Evolutionary conservation across 192 early-diverging fungal genomes (phyloP).

Genomic region (Podila epicladia): DNA sequence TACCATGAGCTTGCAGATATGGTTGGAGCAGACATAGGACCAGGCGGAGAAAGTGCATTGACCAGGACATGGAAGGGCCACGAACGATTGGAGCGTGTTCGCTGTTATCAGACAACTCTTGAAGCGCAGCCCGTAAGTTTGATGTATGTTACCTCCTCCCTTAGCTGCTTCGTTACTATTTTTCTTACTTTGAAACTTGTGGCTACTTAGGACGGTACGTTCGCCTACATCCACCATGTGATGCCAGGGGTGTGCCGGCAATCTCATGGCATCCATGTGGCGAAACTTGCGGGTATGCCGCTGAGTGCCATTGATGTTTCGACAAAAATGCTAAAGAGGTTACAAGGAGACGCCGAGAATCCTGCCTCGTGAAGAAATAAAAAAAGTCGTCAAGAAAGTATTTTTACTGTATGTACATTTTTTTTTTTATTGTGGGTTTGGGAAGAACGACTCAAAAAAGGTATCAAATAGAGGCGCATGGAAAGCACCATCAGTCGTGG

Average conservation of each 20-base stretch:
- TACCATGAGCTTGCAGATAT: slow-evolving; percentile 76
- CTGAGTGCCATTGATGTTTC: slow-evolving; percentile 51
- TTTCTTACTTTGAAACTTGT: background rate
- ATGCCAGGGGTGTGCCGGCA: slow-evolving; percentile 69
- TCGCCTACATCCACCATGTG: slow-evolving; percentile 72
- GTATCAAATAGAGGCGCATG: no score
- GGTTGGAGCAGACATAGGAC: slow-evolving; percentile 27
- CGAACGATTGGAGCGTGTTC: slow-evolving; percentile 16
- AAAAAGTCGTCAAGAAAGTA: no score
- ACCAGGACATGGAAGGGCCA: slow-evolving; percentile 15
- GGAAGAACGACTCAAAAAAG: no score
- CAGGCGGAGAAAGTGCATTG: background rate
- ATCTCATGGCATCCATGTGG: slow-evolving; percentile 80
- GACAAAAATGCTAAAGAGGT: slow-evolving; percentile 2
- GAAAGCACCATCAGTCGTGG: no score
- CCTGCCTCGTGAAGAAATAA: no score
- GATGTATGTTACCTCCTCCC: background rate
- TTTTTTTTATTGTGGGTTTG: no score
- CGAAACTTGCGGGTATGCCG: slow-evolving; percentile 73
- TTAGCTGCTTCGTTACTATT: background rate
- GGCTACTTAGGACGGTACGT: slow-evolving; percentile 28
- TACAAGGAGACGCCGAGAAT: slow-evolving; percentile 4
- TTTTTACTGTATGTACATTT: no score
- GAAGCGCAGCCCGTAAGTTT: slow-evolving; percentile 40
- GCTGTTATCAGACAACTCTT: slow-evolving; percentile 49